A percentile compares a stretch with the other conserved stretches of the same genome.
phyloP scores from a whole-genome alignment of 139 green algal genomes.

The Chlorella sp. region DNA sequence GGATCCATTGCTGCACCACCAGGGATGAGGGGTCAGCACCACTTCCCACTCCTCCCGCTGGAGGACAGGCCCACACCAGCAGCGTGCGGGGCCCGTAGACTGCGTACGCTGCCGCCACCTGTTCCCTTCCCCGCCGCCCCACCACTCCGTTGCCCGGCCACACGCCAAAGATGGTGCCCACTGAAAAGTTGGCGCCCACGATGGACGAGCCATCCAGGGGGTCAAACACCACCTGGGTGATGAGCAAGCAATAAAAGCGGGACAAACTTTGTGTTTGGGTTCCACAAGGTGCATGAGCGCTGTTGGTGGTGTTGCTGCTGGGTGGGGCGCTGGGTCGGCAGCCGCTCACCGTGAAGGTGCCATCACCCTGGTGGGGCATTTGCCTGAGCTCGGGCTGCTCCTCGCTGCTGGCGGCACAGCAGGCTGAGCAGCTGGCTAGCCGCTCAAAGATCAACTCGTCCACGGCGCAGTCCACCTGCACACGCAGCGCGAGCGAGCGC shows the following conservation, averaged over 20 bases:
- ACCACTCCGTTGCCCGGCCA: constrained; percentile 58
- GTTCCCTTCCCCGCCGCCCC: constrained; percentile 46
- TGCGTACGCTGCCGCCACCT: constrained; percentile 65
- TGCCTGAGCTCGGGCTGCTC: constrained; percentile 51
- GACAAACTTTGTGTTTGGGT: background rate
- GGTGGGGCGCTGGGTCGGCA: background rate
- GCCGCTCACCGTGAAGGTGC: background rate
- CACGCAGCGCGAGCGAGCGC: background rate
- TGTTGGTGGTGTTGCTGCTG: background rate
- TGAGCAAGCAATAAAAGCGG: background rate
- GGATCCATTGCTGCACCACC: constrained; percentile 5
- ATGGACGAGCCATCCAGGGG: constrained; percentile 77
- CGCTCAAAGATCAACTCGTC: constrained; percentile 60
- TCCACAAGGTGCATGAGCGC: background rate
- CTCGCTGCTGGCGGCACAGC: constrained; percentile 65
- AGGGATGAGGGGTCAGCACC: too few species aligned
- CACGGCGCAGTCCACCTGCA: constrained; percentile 59
- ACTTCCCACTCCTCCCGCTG: too few species aligned
- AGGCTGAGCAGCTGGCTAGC: constrained; percentile 43
- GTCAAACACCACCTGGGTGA: constrained; percentile 70
- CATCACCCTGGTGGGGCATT: constrained; percentile 10
- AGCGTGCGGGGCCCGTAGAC: constrained; percentile 76
- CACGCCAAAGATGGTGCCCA: constrained; percentile 81
- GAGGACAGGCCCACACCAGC: constrained; percentile 63
- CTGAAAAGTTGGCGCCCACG: constrained; percentile 67